Percentiles rank a stretch among this genome's conserved stretches.
Evolutionary conservation across 2,329 filamentous ascomycete species (phyloP).

Genomic region (Colletotrichum magnum): DNA sequence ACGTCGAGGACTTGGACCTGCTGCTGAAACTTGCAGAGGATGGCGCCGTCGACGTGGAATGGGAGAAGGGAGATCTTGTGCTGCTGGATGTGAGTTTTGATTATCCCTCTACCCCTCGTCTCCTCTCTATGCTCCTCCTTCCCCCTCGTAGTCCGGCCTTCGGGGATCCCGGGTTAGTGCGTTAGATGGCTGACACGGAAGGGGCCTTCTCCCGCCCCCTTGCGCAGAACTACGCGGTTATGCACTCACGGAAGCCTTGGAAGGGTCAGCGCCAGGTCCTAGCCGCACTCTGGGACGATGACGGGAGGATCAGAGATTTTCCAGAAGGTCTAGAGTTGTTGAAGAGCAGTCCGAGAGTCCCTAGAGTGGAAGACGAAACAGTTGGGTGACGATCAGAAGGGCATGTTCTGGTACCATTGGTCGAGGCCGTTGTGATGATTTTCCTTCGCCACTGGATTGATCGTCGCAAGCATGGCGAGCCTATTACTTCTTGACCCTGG

Average conservation of each 20-base stretch:
- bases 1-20: conserved; percentile 48
- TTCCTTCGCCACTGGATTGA: not conserved
- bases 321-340: conserved; percentile 43
- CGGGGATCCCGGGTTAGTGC: not conserved
- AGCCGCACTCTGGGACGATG: conserved; percentile 50
- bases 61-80: conserved; percentile 49
- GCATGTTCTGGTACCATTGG: not conserved
- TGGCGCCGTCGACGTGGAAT: conserved; percentile 46
- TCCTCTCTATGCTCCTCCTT: not conserved
- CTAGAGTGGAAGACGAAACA: conserved; percentile 9
- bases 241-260: conserved; percentile 51
- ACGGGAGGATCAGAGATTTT: conserved; percentile 46
- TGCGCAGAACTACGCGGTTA: conserved; percentile 50
- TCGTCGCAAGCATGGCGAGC: not conserved
- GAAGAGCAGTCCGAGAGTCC: conserved; percentile 37
- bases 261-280: conserved; percentile 49
- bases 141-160: not conserved
- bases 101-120: not conserved
- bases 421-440: not conserved
- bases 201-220: not conserved
- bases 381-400: not conserved
- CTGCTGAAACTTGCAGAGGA: conserved; percentile 47
- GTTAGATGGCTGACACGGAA: conserved; percentile 26
- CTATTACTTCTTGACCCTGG: not conserved
- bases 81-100: conserved; percentile 47